Conservation (phyloP, 2,329 filamentous ascomycete genomes). For the Exophiala phaeomuriformis region DNA sequence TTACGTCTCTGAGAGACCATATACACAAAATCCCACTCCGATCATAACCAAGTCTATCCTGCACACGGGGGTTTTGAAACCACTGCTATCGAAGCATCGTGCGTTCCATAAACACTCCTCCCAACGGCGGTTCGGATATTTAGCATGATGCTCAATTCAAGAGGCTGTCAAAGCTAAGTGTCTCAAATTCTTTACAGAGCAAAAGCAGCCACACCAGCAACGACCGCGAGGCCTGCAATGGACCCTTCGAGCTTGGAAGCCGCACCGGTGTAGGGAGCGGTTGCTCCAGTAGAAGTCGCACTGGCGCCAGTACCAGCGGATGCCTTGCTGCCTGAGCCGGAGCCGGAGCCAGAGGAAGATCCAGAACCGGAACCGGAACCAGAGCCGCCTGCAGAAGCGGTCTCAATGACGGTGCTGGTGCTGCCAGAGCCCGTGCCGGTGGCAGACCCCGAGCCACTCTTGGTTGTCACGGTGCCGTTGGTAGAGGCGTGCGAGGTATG, state of each 20-base stretch:
- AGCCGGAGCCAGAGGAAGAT: neutral
- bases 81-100: too few relatives aligned
- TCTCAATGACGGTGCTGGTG: neutral
- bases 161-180: too few relatives aligned
- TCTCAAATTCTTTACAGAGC: slow-evolving; percentile 6
- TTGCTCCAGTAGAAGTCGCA: slow-evolving; percentile 1
- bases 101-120: too few relatives aligned
- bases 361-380: slow-evolving; percentile 1
- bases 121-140: too few relatives aligned
- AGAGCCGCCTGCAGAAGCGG: neutral
- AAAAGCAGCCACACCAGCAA: slow-evolving; percentile 12
- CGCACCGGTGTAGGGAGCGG: slow-evolving; percentile 12
- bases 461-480: neutral
- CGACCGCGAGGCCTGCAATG: slow-evolving; percentile 9
- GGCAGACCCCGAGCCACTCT: neutral
- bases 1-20: neutral
- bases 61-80: too few relatives aligned
- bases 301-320: neutral
- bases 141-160: neutral
- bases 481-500: slow-evolving; percentile 1
- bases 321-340: neutral
- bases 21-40: too few relatives aligned
- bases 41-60: too few relatives aligned
- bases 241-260: slow-evolving; percentile 12
- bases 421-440: slow-evolving; percentile 2